Evolutionary conservation across 805 yeast species (phyloP).

Genomic region (Candida ovalis): DNA sequence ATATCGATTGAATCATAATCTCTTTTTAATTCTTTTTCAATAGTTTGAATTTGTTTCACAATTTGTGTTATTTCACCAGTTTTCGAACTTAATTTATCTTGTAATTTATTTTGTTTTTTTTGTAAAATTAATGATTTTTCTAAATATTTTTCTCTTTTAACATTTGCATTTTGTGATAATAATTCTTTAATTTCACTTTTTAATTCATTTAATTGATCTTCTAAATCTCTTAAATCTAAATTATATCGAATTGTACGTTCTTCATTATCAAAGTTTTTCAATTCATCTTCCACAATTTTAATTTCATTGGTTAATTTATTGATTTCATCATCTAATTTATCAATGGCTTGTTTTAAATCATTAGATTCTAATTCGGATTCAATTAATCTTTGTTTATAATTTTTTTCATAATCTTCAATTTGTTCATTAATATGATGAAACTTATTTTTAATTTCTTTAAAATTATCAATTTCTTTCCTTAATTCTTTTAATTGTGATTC

Average conservation of each 20-base stretch:
- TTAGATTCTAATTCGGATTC: constrained; percentile 14
- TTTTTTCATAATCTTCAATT: constrained; percentile 32
- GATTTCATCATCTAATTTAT: constrained; percentile 30
- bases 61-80: constrained; percentile 85
- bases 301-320: constrained; percentile 36
- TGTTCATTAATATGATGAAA: constrained; percentile 42
- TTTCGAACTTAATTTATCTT: constrained; percentile 66
- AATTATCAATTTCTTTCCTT: constrained; percentile 16
- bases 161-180: constrained; percentile 46
- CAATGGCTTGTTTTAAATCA: constrained; percentile 14
- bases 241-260: constrained; percentile 53
- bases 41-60: constrained; percentile 58
- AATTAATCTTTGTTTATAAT: constrained; percentile 7
- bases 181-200: constrained; percentile 29
- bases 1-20: constrained; percentile 70
- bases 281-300: constrained; percentile 56
- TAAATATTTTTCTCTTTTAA: constrained; percentile 58
- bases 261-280: constrained; percentile 51
- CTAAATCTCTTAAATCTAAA: constrained; percentile 42
- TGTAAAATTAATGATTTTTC: constrained; percentile 49
- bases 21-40: constrained; percentile 56
- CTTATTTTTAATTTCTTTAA: constrained; percentile 40
- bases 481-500: constrained; percentile 20
- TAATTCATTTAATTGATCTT: constrained; percentile 30
- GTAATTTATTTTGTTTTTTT: constrained; percentile 47